Conservation (phyloP, 345 rosid species). For the Eucalyptus melliodora region DNA sequence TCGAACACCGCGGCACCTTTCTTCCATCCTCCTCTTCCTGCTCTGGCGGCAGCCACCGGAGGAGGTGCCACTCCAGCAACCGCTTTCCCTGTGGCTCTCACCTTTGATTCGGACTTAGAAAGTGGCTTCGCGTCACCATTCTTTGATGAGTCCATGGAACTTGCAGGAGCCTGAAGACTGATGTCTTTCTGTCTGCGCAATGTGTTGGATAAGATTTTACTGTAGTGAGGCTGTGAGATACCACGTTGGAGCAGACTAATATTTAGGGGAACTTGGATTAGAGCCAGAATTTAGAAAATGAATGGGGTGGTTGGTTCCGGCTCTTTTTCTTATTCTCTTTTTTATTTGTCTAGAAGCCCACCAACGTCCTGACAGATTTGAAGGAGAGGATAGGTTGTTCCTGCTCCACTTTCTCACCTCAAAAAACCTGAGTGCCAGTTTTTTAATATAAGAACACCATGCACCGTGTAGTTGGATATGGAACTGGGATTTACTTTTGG, state of each 20-base stretch:
- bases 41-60: not conserved
- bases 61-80: not conserved
- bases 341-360: not conserved
- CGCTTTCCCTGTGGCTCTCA: slow-evolving; percentile 10
- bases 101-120: not conserved
- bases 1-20: slow-evolving; percentile 32
- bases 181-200: not conserved
- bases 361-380: not conserved
- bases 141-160: slow-evolving; percentile 13
- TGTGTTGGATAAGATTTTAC: not conserved
- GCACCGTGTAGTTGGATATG: not conserved
- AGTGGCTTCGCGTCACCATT: not conserved
- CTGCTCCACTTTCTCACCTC: not conserved
- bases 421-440: not conserved
- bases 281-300: not conserved
- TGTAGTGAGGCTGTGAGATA: not conserved
- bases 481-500: not conserved
- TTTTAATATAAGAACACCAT: not conserved
- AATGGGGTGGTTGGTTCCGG: not conserved
- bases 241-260: not conserved
- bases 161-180: not conserved
- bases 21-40: slow-evolving; percentile 10
- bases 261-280: not conserved
- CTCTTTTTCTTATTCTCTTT: not conserved
- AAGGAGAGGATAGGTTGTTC: not conserved